Evolutionary conservation across 1,284 basidiomycete species (phyloP).

Genomic region (Cystobasidiaceae sp.): DNA sequence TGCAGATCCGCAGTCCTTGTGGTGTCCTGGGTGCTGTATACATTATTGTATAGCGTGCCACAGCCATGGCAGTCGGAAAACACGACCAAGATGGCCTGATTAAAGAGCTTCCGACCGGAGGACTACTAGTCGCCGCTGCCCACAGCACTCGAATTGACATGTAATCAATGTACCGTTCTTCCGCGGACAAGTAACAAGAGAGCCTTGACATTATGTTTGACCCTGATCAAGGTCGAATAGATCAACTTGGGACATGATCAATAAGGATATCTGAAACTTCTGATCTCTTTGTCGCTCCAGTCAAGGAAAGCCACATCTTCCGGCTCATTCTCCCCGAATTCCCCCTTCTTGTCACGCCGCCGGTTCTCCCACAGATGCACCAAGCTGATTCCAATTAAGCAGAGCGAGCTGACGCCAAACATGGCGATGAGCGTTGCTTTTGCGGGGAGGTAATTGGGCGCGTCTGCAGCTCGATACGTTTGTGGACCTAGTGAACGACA

Average conservation of each 20-base stretch:
- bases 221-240: no score
- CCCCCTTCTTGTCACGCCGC: constrained; percentile 6
- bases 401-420: constrained; percentile 38
- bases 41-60: no score
- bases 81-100: no score
- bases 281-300: constrained; percentile 44
- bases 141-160: no score
- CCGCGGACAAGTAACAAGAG: no score
- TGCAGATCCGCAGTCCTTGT: no score
- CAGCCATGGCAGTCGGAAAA: no score
- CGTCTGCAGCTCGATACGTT: constrained; percentile 38
- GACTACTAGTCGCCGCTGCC: no score
- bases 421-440: constrained; percentile 42
- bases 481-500: constrained; percentile 38
- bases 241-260: constrained; percentile 29
- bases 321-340: constrained; percentile 14
- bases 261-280: constrained; percentile 44
- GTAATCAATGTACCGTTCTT: no score
- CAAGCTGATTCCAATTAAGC: constrained; percentile 34
- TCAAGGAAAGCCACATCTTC: constrained; percentile 42
- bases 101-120: no score
- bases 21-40: no score
- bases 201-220: no score
- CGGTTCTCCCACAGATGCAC: constrained; percentile 42
- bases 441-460: constrained; percentile 39